phyloP scores from a whole-genome alignment of 352 stramenopile species.

The Pythium scleroteichum region DNA sequence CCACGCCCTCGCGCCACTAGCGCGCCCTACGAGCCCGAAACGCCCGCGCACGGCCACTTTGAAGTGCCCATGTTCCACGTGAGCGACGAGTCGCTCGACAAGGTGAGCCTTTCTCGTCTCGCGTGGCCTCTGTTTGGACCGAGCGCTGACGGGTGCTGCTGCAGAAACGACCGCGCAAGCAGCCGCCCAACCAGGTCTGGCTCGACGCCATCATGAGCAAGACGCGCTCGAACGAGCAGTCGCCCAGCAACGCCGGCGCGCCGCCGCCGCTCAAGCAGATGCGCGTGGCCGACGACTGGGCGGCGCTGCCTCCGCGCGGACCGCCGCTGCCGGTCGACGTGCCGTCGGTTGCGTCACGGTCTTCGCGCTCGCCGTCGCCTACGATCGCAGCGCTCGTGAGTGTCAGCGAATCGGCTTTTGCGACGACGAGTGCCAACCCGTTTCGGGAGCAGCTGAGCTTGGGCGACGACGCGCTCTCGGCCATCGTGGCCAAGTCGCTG shows the following conservation, averaged over 20 bases:
- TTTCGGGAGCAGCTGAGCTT: conserved; percentile 32
- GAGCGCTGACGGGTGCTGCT: background rate
- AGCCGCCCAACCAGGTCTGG: conserved; percentile 64
- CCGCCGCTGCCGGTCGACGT: background rate
- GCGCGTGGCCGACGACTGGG: conserved; percentile 3
- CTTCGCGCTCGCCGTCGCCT: conserved; percentile 18
- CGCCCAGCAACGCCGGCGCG: conserved; percentile 5
- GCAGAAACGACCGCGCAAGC: conserved; percentile 26
- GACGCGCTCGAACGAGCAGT: conserved; percentile 35
- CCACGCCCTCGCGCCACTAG: background rate
- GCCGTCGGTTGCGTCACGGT: background rate
- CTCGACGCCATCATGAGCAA: conserved; percentile 78
- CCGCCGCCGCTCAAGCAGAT: conserved; percentile 9
- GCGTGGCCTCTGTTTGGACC: too few species aligned
- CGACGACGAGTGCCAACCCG: background rate
- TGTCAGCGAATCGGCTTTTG: background rate
- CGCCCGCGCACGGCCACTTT: background rate
- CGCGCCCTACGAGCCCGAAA: conserved; percentile 3
- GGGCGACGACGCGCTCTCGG: conserved; percentile 42
- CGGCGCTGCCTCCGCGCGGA: background rate
- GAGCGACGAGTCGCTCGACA: background rate
- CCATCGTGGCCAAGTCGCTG: conserved; percentile 52
- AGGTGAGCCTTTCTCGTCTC: conserved; percentile 4
- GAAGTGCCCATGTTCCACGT: background rate
- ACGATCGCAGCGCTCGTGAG: background rate